These are phyloP conservation scores for Xylona heveae DNA, from an alignment of 495 filamentous ascomycete species.

Conservation along the genomic window DNA sequence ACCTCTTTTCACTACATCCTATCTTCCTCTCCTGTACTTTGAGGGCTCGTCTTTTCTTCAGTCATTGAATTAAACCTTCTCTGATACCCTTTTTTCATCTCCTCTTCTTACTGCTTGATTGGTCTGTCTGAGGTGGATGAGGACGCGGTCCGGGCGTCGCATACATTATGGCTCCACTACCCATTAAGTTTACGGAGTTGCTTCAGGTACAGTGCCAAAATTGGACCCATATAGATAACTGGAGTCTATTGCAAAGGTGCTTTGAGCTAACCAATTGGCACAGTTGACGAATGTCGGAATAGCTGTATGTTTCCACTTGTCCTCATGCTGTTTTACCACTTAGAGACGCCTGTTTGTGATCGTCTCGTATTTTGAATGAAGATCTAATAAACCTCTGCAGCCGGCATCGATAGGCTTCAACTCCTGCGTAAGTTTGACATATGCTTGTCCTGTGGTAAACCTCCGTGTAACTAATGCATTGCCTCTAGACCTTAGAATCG, in stretches of 20 bases:
- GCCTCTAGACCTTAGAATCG: slow-evolving; percentile 84
- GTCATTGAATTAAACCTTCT: no score
- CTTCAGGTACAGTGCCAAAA: slow-evolving; percentile 62
- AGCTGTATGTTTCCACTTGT: slow-evolving; percentile 32
- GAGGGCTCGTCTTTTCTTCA: no score
- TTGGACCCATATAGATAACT: no score
- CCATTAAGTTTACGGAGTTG: slow-evolving; percentile 91
- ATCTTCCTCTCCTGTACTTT: no score
- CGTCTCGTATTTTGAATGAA: neutral
- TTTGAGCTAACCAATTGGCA: slow-evolving; percentile 6
- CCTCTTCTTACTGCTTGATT: no score
- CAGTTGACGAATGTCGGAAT: slow-evolving; percentile 66
- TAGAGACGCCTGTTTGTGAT: slow-evolving; percentile 2
- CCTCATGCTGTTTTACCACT: slow-evolving; percentile 5
- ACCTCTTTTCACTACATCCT: no score
- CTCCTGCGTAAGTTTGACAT: slow-evolving; percentile 73
- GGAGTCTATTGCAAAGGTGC: no score
- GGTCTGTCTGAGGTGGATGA: no score
- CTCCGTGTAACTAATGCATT: neutral
- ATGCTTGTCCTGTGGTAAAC: slow-evolving; percentile 9
- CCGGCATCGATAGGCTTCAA: slow-evolving; percentile 83
- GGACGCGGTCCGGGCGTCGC: slow-evolving; percentile 26
- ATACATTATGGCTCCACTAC: slow-evolving; percentile 50
- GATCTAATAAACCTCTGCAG: slow-evolving; percentile 23
- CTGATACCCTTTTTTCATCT: no score